These are phyloP conservation scores for Candida tallmaniae DNA, from an alignment of 805 yeast species.

Conservation along the genomic window DNA sequence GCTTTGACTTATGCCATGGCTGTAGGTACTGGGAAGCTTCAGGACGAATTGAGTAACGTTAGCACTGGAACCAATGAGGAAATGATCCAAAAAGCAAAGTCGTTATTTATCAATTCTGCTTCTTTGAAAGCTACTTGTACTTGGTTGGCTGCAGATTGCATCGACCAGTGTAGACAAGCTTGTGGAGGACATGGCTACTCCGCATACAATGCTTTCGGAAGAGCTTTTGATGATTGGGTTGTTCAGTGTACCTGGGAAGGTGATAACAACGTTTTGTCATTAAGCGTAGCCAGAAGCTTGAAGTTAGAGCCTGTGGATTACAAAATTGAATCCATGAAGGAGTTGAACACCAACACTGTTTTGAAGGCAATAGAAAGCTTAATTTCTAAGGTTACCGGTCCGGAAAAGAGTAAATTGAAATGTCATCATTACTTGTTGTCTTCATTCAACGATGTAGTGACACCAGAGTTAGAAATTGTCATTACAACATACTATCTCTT, in stretches of 20 bases:
- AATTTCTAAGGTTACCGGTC: conserved; percentile 36
- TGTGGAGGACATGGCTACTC: conserved; percentile 98
- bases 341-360: conserved; percentile 22
- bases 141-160: conserved; percentile 75
- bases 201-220: conserved; percentile 87
- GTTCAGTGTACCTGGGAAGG: conserved; percentile 99
- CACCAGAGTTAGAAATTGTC: conserved; percentile 47
- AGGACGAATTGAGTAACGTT: conserved; percentile 45
- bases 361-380: conserved; percentile 32
- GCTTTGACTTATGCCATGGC: conserved; percentile 75
- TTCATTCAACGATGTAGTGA: conserved; percentile 39
- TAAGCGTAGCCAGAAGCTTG: conserved; percentile 71
- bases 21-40: conserved; percentile 63
- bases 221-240: conserved; percentile 89
- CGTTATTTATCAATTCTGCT: conserved; percentile 79
- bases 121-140: conserved; percentile 86
- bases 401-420: conserved; percentile 46
- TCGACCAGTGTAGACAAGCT: conserved; percentile 87
- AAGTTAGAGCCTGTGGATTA: conserved; percentile 23
- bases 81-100: conserved; percentile 63
- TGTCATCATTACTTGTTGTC: conserved; percentile 46
- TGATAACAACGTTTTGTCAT: conserved; percentile 82
- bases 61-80: conserved; percentile 49
- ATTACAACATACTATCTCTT: conserved; percentile 55
- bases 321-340: conserved; percentile 15